These are phyloP conservation scores for Intubia oerlemansii DNA, from an alignment of 2,329 filamentous ascomycete species.

Conservation along the genomic window DNA sequence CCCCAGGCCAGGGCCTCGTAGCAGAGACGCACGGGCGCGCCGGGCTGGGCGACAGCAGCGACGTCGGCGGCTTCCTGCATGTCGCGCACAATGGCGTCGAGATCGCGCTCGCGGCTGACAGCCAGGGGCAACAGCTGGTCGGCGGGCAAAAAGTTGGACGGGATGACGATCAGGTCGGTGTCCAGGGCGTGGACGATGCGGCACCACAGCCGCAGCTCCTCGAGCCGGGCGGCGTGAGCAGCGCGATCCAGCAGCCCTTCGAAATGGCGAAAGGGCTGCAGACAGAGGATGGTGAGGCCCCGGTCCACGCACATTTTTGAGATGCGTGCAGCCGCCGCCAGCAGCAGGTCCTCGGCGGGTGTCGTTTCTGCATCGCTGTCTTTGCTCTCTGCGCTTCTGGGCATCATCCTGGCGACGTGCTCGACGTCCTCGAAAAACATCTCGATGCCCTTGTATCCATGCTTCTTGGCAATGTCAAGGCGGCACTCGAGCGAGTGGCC, in stretches of 20 bases:
- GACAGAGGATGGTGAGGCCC: conserved; percentile 24
- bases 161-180: conserved; percentile 43
- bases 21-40: conserved; percentile 31
- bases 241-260: conserved; percentile 33
- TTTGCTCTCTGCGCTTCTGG: too few species aligned
- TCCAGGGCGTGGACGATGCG: conserved; percentile 27
- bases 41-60: conserved; percentile 29
- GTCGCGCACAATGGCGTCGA: conserved; percentile 28
- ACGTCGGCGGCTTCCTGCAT: conserved; percentile 32
- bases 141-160: conserved; percentile 30
- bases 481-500: conserved; percentile 6
- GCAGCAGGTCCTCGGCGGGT: conserved; percentile 1
- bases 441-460: conserved; percentile 33
- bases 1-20: conserved; percentile 42
- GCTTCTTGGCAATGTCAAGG: conserved; percentile 4
- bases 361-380: too few species aligned
- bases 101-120: conserved; percentile 16
- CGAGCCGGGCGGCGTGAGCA: conserved; percentile 24
- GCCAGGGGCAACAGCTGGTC: too few species aligned
- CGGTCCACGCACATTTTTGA: conserved; percentile 22
- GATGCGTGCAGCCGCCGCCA: conserved; percentile 24
- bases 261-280: conserved; percentile 44
- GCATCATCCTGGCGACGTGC: conserved; percentile 22
- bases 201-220: conserved; percentile 37
- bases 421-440: conserved; percentile 42